A percentile compares a stretch with the other conserved stretches of the same genome.
Conservation (phyloP, 164 flowering plant species). For the Buxus sempervirens region DNA sequence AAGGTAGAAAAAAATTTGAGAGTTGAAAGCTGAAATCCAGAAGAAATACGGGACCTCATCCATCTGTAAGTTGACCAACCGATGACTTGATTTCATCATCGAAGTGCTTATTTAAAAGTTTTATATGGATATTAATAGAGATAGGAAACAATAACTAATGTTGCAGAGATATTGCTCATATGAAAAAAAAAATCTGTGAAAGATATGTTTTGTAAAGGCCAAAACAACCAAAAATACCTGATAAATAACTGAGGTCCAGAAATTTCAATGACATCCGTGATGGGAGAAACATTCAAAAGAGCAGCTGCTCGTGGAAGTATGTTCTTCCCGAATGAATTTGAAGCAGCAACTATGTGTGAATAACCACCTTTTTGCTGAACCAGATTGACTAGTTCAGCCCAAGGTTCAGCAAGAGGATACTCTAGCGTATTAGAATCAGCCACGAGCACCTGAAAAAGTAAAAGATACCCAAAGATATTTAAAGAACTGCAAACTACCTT, state of each 20-base stretch:
- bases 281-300: slow-evolving; percentile 87
- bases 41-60: neutral
- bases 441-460: slow-evolving; percentile 64
- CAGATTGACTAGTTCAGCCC: slow-evolving; percentile 76
- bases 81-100: neutral
- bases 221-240: slow-evolving; percentile 42
- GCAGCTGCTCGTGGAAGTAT: slow-evolving; percentile 93
- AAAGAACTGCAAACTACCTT: neutral
- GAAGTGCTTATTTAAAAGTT: neutral
- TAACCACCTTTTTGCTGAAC: slow-evolving; percentile 67
- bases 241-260: slow-evolving; percentile 61
- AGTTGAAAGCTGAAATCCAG: neutral
- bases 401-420: slow-evolving; percentile 86
- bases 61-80: neutral
- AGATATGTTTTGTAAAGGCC: neutral
- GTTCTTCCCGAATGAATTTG: slow-evolving; percentile 95
- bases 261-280: slow-evolving; percentile 75
- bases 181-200: neutral
- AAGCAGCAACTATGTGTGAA: slow-evolving; percentile 75
- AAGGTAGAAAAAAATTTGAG: neutral
- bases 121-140: neutral
- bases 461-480: neutral
- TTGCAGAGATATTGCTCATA: no score
- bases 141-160: neutral
- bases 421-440: slow-evolving; percentile 76